These are phyloP conservation scores for Mortierella sp. DNA, from an alignment of 371 early-diverging fungal genomes.

Conservation along the genomic window DNA sequence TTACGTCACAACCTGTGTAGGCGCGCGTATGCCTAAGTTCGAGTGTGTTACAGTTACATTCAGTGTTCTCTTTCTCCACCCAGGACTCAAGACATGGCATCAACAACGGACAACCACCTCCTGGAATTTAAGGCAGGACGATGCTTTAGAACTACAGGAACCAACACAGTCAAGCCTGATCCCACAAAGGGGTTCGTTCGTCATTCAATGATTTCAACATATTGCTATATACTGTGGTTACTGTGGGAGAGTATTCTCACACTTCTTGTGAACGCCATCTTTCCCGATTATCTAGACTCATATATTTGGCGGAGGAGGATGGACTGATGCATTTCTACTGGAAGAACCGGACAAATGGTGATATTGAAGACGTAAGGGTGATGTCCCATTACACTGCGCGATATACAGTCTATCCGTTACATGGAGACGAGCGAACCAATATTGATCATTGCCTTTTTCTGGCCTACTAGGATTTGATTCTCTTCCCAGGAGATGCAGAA, in stretches of 20 bases:
- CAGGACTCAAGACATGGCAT: not conserved
- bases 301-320: conserved; percentile 71
- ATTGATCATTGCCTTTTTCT: not conserved
- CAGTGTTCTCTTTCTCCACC: too few relatives aligned
- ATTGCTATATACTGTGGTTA: not conserved
- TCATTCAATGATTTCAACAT: not conserved
- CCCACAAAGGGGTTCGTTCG: conserved; percentile 73
- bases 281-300: conserved; percentile 42
- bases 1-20: not conserved
- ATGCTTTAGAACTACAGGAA: conserved; percentile 72
- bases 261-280: not conserved
- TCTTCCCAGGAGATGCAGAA: conserved; percentile 84
- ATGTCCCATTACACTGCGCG: not conserved
- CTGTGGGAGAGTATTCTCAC: not conserved
- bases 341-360: conserved; percentile 69
- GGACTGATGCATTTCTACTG: conserved; percentile 81
- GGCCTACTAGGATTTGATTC: conserved; percentile 68
- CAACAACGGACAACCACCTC: conserved; percentile 31
- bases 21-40: too few relatives aligned
- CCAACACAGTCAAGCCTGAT: conserved; percentile 74
- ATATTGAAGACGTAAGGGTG: conserved; percentile 66
- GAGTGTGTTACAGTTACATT: too few relatives aligned
- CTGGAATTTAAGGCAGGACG: conserved; percentile 86
- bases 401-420: not conserved
- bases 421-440: not conserved